A percentile compares a stretch with the other conserved stretches of the same genome.
Evolutionary conservation across 2,329 filamentous ascomycete species (phyloP).

Genomic region (Akanthomyces uredinophilus): DNA sequence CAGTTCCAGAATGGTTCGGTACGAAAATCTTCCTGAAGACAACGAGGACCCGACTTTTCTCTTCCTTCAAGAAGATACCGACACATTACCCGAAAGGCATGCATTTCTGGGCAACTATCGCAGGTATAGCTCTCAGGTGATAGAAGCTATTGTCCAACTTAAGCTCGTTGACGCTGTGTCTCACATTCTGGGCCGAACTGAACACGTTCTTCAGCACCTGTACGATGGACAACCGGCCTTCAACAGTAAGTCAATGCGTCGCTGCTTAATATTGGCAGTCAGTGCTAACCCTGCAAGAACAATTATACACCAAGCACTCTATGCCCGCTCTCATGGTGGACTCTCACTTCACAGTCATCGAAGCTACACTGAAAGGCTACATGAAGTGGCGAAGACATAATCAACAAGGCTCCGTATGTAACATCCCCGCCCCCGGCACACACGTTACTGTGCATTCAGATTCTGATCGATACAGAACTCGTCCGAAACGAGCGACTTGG

Average conservation of each 20-base stretch:
- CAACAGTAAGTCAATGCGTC: slow-evolving; percentile 44
- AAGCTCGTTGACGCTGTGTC: slow-evolving; percentile 79
- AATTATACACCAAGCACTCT: slow-evolving; percentile 63
- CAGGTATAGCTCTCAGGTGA: slow-evolving; percentile 79
- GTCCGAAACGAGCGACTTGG: slow-evolving; percentile 52
- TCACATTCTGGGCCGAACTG: slow-evolving; percentile 78
- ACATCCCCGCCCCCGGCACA: too few species aligned
- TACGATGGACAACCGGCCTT: slow-evolving; percentile 68
- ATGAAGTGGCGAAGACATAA: slow-evolving; percentile 61
- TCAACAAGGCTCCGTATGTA: slow-evolving; percentile 27
- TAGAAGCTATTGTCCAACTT: slow-evolving; percentile 79
- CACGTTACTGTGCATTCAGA: background rate
- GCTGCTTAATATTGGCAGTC: too few species aligned
- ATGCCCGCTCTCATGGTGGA: slow-evolving; percentile 75
- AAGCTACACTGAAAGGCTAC: slow-evolving; percentile 84
- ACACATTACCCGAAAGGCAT: slow-evolving; percentile 88
- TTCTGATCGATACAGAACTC: slow-evolving; percentile 25
- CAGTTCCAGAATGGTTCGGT: slow-evolving; percentile 77
- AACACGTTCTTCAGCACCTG: slow-evolving; percentile 66
- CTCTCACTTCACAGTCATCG: slow-evolving; percentile 82
- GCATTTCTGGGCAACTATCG: slow-evolving; percentile 95
- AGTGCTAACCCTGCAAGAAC: slow-evolving; percentile 30
- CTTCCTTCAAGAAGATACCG: slow-evolving; percentile 88
- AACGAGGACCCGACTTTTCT: slow-evolving; percentile 72
- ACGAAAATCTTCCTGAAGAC: slow-evolving; percentile 80